Base-by-base conservation (phyloP, 768 basidiomycete genomes). In the Agrocybe praecox region DNA sequence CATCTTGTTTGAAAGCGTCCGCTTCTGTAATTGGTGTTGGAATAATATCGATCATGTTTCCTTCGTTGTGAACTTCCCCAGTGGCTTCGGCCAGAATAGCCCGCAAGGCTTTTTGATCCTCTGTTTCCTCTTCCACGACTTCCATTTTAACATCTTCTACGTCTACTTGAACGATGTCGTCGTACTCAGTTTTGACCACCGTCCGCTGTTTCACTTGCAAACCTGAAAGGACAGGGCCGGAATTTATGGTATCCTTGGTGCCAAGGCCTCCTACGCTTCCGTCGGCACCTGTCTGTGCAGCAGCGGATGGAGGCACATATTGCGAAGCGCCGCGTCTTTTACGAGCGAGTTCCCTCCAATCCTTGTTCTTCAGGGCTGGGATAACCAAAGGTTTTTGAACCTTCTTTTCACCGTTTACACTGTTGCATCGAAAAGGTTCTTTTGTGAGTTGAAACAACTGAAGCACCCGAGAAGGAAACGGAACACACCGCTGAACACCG, bases 401-500 rank as follows among this genome's bases (percentile, higher is more conserved):
- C 49, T 69, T 76, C 59, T 77, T 79, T 53, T 77, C 75, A 54
- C 76, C 78, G 60, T 75, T 73, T 26, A 81, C 64, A 53, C 81
- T 87, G 55, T n/a, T 5, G 36, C 36, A 63, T 49, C 62, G 65
- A 53, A 59, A 53, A 61, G 56, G 55, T 65, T 57, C 88, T 88
- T 75, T 65, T 83, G 88, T 91, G 86, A 92, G 90, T 83, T 90
- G 84, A 83, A 79, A 80, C 74, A 73, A 80, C 80, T 76, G 81
- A 60, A 60, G 52, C 42, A 42, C 44, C 22, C 24, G 22, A 24
- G 62, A 46, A 60, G 29, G 42, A 49, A 63, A 65, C 58, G 51
- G 59, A 67, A 92, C 93, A 81, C 88, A 95, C 93, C 93, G 91
- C 86, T 91, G 84, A 60, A 85, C 85, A 34, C 89, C 85, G 58